Evolutionary conservation across 1,284 basidiomycete species (phyloP).

Genomic region (Abortiporus biennis): DNA sequence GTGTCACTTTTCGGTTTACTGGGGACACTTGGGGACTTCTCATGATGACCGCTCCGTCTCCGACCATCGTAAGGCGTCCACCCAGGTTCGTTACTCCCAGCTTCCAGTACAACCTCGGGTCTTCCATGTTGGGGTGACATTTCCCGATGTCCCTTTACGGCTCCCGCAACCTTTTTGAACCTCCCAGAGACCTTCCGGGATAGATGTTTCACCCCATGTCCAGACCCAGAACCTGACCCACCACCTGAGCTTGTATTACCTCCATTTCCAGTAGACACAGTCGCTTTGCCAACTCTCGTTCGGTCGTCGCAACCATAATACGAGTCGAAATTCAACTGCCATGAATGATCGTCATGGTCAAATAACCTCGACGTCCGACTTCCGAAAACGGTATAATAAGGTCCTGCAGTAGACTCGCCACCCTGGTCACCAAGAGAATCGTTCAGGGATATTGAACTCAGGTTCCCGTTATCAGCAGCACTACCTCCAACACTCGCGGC

Average conservation of each 20-base stretch:
- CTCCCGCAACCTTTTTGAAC: conserved; percentile 30
- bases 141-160: conserved; percentile 14
- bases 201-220: conserved; percentile 24
- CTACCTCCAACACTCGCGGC: background rate
- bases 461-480: background rate
- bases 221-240: background rate
- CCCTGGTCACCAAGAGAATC: conserved; percentile 10
- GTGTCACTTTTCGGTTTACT: too few relatives aligned
- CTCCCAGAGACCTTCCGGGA: conserved; percentile 44
- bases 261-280: conserved; percentile 3
- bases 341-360: conserved; percentile 36
- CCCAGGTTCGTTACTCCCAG: background rate
- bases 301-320: conserved; percentile 10
- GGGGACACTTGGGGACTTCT: conserved; percentile 17
- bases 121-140: conserved; percentile 8
- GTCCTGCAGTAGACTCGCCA: conserved; percentile 21
- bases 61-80: conserved; percentile 21
- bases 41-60: conserved; percentile 29
- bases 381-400: conserved; percentile 52
- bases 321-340: conserved; percentile 12
- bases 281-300: conserved; percentile 1
- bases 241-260: background rate
- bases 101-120: conserved; percentile 3
- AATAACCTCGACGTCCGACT: conserved; percentile 36
- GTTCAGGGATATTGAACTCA: background rate